Conservation (phyloP, 768 basidiomycete genomes). For the Rhizopogon salebrosus region DNA sequence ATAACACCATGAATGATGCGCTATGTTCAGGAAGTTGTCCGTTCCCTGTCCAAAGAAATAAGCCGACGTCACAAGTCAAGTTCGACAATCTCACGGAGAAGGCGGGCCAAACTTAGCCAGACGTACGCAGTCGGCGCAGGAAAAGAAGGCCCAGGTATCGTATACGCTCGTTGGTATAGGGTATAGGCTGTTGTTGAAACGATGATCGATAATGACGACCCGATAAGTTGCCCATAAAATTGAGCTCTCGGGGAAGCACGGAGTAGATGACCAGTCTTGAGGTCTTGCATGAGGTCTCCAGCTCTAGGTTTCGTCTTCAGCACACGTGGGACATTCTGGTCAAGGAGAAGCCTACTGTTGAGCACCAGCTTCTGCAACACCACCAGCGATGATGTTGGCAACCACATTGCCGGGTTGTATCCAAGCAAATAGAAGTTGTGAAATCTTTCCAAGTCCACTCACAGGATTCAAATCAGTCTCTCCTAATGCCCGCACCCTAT, state of each 20-base stretch:
- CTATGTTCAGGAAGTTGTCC: constrained; percentile 78
- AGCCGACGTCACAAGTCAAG: neutral
- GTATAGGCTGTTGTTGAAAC: constrained; percentile 86
- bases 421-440: constrained; percentile 91
- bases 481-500: constrained; percentile 86
- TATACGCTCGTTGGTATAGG: constrained; percentile 83
- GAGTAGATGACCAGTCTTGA: constrained; percentile 94
- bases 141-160: constrained; percentile 91
- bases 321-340: neutral
- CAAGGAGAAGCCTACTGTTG: constrained; percentile 56
- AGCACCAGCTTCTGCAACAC: constrained; percentile 94
- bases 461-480: constrained; percentile 95
- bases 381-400: constrained; percentile 97
- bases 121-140: constrained; percentile 94
- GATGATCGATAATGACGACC: constrained; percentile 81
- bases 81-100: constrained; percentile 53
- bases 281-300: constrained; percentile 97
- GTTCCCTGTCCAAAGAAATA: constrained; percentile 47
- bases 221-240: constrained; percentile 91
- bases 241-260: constrained; percentile 89
- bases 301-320: constrained; percentile 45
- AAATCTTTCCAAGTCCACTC: constrained; percentile 91
- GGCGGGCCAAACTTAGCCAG: constrained; percentile 76
- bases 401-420: constrained; percentile 92
- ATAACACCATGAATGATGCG: constrained; percentile 71